Evolutionary conservation across 768 basidiomycete genomes (phyloP), one percentile per base, ranked within the genome.

Genomic region (Psilocybe sp.): DNA sequence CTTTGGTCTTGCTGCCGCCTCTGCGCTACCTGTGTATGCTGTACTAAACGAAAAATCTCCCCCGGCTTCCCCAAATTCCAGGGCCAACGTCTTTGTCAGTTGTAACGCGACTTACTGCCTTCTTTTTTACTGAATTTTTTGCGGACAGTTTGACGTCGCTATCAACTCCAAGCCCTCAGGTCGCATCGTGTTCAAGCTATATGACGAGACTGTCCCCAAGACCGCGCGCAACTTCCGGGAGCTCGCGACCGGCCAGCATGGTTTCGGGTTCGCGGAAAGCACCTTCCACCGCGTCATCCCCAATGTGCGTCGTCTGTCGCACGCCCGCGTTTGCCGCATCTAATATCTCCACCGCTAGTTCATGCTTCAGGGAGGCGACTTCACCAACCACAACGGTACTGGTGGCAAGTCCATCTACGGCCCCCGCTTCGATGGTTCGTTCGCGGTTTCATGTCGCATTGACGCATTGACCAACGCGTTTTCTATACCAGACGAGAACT

Each of bases 401-500:
- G 89, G 91, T 32, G 89, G 89, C n/a, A 77, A 84, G 65, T 91
- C 88, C 12, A 91, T 92, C 64, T 95, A 92, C 58, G 92, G 92
- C 32, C 76, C 79, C 50, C 85, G 82, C 62, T 94, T 95, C 67
- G 67, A 73, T 38, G 82, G 89, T 89, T 37, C 42, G 81, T 58
- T 16, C 8, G 20, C 20, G 40, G n/a, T n/a, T n/a, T n/a, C 10
- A 9, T 40, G 12, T 37, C 42, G 14, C 6, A 8, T 52, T 12
- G 41, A 23, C 36, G 23, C 35, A 44, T 47, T 18, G 6, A 38
- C 11, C 40, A 7, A 42, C 38, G 36, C 32, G 28, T 20, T 42
- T n/a, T 20, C n/a, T n/a, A n/a, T n/a, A n/a, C n/a, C n/a, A 79
- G 92, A 95, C 53, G 92, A 95, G 72, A 93, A 92, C 74, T 89